A percentile compares a stretch with the other conserved stretches of the same genome.
phyloP scores from a whole-genome alignment of 768 basidiomycete genomes.

The Cantharellus anzutake region DNA sequence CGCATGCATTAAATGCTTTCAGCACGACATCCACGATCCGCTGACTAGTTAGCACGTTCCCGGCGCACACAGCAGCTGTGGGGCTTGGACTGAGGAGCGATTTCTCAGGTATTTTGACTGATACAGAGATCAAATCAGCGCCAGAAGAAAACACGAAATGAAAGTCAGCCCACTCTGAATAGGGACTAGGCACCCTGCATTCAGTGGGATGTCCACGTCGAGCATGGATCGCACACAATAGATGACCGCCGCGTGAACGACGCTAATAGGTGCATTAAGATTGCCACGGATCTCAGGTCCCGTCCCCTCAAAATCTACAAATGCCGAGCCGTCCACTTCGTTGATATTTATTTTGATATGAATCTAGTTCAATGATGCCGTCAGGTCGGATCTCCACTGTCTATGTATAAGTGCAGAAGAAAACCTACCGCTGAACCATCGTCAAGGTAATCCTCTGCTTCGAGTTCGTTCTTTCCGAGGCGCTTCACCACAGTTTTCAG shows the following conservation, averaged over 20 bases:
- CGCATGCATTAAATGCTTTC: conserved; percentile 79
- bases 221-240: conserved; percentile 83
- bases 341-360: conserved; percentile 61
- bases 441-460: conserved; percentile 67
- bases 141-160: not conserved
- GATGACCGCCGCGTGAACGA: conserved; percentile 73
- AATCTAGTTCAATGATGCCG: conserved; percentile 27
- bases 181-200: conserved; percentile 84
- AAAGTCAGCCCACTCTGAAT: conserved; percentile 36
- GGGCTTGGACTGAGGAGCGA: conserved; percentile 64
- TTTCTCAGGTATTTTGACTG: conserved; percentile 63
- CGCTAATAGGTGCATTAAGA: conserved; percentile 68
- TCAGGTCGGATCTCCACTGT: not conserved
- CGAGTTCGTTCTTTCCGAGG: conserved; percentile 41
- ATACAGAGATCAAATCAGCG: conserved; percentile 5
- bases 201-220: conserved; percentile 74
- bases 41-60: conserved; percentile 81
- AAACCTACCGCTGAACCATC: conserved; percentile 61
- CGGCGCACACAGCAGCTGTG: conserved; percentile 82
- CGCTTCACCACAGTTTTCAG: conserved; percentile 56
- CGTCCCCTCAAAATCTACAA: conserved; percentile 51
- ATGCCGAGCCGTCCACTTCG: conserved; percentile 49
- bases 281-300: conserved; percentile 38
- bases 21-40: conserved; percentile 90
- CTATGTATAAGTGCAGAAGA: not conserved